Conservation (phyloP, 1,139 yeast species). For the Geotrichum europaeum region DNA sequence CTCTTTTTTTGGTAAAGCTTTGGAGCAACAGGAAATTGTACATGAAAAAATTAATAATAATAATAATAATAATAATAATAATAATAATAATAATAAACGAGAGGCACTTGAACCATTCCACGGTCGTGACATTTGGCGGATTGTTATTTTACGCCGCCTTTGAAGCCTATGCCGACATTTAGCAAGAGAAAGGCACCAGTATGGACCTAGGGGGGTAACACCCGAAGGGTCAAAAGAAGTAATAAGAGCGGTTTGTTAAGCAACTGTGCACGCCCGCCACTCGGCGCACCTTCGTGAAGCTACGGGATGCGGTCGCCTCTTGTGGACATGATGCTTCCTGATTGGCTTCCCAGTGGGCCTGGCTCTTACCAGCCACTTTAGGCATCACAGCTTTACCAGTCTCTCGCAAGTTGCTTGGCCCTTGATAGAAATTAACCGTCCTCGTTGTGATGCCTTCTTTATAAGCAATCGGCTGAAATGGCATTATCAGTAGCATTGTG, state of each 20-base stretch:
- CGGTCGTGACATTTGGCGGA: not conserved
- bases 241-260: not conserved
- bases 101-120: not conserved
- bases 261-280: not conserved
- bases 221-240: not conserved
- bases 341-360: not conserved
- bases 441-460: not conserved
- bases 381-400: not conserved
- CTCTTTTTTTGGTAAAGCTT: too few relatives aligned
- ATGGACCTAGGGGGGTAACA: too few relatives aligned
- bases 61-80: too few relatives aligned
- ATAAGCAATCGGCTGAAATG: not conserved
- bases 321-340: not conserved
- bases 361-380: not conserved
- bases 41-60: too few relatives aligned
- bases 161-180: too few relatives aligned
- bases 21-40: too few relatives aligned
- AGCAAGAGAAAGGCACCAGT: too few relatives aligned
- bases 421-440: not conserved
- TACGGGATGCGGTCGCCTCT: not conserved
- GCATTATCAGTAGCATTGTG: not conserved
- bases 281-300: not conserved
- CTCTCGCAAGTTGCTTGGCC: not conserved
- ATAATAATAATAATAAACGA: not conserved
- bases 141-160: not conserved